Evolutionary conservation across 257 asterid genomes (phyloP), one percentile per base, ranked within the genome.

Genomic region (Petrea volubilis): DNA sequence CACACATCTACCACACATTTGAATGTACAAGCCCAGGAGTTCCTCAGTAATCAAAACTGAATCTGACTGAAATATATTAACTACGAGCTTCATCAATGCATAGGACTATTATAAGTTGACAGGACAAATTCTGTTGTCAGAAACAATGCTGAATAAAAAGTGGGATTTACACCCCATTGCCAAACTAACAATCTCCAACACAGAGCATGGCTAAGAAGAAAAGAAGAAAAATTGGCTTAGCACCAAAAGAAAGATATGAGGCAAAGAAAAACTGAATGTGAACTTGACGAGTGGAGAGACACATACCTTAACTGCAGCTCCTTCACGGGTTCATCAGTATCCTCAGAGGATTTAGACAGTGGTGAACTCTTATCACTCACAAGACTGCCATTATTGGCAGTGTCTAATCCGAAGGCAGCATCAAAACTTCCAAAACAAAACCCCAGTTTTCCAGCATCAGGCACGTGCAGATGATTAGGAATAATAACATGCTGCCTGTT

Each of bases 391-490:
- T 69, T 74, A 21, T 46, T 31, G 74, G 74, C 75, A 71, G 77
- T 50, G 44, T 71, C 81, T 53, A 80, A 62, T 14, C 74, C 85
- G 76, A 83, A 79, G 77, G 68, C 68, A 53, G 81, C 63, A 67
- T 85, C 91, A 71, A 87, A 87, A 76, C 87, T 87, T 72, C 93
- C 93, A 65, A 87, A 87, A 73, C 84, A 71, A 66, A 87, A 82
- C 60, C 89, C 87, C 62, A 87, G 90, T 68, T 87, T 87, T 71
- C 81, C 89, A 73, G 71, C 81, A 23, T 83, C 88, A 58, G 91
- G 89, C 28, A 83, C 86, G 46, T 87, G 91, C 60, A 87, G 80
- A 69, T 87, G 90, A 63, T 73, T 74, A 23, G 93, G 93, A n/a
- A 87, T 82, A 74, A 81, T 79, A 52, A 87, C 93, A 77, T 85